Base-by-base conservation (phyloP, 169 alveolate genomes). In the Cryptosporidium xiaoi region DNA sequence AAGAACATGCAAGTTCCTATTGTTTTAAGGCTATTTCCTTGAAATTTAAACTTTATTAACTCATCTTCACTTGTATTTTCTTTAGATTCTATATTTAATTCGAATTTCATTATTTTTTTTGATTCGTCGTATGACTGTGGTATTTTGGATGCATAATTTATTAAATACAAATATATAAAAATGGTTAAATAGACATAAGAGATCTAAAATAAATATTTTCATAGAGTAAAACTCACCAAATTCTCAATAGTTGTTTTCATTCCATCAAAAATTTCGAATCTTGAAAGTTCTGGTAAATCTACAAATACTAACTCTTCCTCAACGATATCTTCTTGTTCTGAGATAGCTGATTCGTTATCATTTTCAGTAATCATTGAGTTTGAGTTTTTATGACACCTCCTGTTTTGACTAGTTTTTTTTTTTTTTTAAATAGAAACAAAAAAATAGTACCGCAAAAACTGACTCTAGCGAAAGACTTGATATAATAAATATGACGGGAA, bases 1-100 rank as follows among this genome's bases (percentile, higher is more conserved):
- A 77, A 77, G 12, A 77, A 77, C 65, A 77, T 10, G n/a, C 87
- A 77, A 15, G 87, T 77, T 44, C 87, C 87, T 27, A 60, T 51
- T 10, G 87, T 77, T 27, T 77, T 48, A 27, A 77, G 18, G n/a
- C 44, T 56, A 24, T 77, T 60, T 12, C 87, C 87, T 18, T 77
- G 77, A 31, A 77, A 46, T 10, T 77, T 56, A 3, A 77, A 24
- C 29, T 24, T 56, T 40, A 77, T 62, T 1, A 60, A 40, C 18
- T 77, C 87, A 36, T 60, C 62, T 2, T 55, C 44, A 18, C 58
- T 66, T 6, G 4, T n/a, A 44, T 60, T 20, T 55, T 69, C 55
- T 10, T 3, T 53, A 24, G 83, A 50, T 31, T 27, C 53, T 13
- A 77, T n/a, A 36, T 27, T 50, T 12, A 77, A 36, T 24, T 77